Evolutionary conservation across 768 basidiomycete species (phyloP).

Genomic region (Suillus discolor): DNA sequence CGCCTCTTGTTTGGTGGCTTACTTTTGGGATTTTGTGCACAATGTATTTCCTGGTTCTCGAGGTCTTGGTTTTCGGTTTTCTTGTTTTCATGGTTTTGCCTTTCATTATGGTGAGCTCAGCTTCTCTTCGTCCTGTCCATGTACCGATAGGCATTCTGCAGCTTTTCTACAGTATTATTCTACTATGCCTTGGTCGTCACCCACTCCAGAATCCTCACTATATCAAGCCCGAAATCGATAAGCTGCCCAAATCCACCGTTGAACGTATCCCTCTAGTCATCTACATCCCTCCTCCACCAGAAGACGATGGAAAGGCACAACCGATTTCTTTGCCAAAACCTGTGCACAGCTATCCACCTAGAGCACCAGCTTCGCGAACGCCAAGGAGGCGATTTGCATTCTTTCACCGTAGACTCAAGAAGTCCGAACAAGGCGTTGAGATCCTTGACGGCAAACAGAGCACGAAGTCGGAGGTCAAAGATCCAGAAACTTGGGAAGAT

Average conservation of each 20-base stretch:
- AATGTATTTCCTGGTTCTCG: constrained; percentile 73
- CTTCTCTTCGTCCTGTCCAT: neutral
- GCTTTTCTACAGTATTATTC: constrained; percentile 78
- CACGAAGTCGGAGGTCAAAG: constrained; percentile 21
- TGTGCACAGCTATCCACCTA: constrained; percentile 68
- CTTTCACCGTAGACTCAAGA: constrained; percentile 38
- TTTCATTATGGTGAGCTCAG: constrained; percentile 66
- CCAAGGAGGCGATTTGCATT: constrained; percentile 57
- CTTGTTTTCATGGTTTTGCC: constrained; percentile 80
- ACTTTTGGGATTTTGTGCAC: constrained; percentile 79
- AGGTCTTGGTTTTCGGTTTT: constrained; percentile 74
- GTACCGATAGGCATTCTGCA: constrained; percentile 28
- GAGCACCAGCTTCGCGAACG: constrained; percentile 29
- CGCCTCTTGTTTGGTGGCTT: constrained; percentile 89
- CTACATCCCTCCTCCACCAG: constrained; percentile 82
- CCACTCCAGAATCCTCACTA: constrained; percentile 73
- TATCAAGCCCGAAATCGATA: constrained; percentile 79
- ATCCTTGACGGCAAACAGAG: constrained; percentile 18
- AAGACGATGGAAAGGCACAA: constrained; percentile 33
- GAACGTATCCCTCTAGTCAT: constrained; percentile 83
- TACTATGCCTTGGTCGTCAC: constrained; percentile 79
- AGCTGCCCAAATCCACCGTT: constrained; percentile 69
- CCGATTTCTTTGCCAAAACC: constrained; percentile 47
- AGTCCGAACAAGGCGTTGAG: constrained; percentile 15
- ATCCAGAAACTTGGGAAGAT: constrained; percentile 68